Evolutionary conservation across 2,329 filamentous ascomycete genomes (phyloP).

Genomic region (Neonectria punicea): DNA sequence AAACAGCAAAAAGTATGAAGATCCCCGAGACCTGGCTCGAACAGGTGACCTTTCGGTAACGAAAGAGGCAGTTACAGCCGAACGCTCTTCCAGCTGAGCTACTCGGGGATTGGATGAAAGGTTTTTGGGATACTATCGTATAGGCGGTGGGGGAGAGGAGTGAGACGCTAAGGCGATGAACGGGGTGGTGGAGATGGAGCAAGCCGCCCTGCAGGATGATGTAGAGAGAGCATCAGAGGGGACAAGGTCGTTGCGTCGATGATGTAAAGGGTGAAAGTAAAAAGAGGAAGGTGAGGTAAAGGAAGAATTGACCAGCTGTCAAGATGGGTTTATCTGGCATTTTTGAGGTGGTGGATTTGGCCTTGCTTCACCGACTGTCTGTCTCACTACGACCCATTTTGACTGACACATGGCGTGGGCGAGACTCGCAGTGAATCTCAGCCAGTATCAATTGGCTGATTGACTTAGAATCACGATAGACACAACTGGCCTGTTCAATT

Average conservation of each 20-base stretch:
- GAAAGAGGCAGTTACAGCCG: constrained; percentile 28
- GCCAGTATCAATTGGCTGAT: not conserved
- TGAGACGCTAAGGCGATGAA: not conserved
- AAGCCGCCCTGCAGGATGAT: not conserved
- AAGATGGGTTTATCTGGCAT: not conserved
- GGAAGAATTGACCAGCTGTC: not conserved
- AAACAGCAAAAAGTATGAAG: constrained; percentile 12
- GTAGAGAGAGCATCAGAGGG: not conserved
- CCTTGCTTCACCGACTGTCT: not conserved
- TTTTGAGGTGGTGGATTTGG: not conserved
- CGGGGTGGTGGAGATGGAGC: not conserved
- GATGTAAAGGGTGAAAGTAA: not conserved
- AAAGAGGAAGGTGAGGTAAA: not conserved
- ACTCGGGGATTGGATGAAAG: constrained; percentile 29
- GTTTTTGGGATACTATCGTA: not conserved
- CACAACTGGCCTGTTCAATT: not conserved
- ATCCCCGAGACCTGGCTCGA: constrained; percentile 38
- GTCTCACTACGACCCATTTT: not conserved
- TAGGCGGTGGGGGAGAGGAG: not conserved
- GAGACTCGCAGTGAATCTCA: not conserved
- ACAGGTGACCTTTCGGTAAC: constrained; percentile 37
- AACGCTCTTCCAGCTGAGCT: constrained; percentile 37
- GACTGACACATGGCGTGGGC: not conserved
- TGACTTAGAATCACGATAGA: not conserved
- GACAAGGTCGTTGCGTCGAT: not conserved